Percentiles rank a stretch among this genome's conserved stretches.
Evolutionary conservation across 148 eudicot species (phyloP).

Genomic region (Cornus florida): DNA sequence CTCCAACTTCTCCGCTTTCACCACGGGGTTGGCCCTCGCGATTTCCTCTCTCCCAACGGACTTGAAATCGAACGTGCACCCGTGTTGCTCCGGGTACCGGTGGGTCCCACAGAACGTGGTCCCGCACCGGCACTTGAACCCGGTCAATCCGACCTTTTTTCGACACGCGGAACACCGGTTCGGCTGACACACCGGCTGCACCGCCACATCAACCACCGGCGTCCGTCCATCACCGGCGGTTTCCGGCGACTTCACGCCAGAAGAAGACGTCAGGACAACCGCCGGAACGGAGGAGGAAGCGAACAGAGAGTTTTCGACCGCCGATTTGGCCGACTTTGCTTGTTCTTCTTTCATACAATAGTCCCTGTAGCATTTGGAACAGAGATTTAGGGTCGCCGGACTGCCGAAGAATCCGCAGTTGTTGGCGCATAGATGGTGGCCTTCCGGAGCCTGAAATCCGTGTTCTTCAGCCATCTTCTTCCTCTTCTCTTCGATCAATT

Average conservation of each 20-base stretch:
- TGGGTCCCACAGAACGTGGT: slow-evolving; percentile 56
- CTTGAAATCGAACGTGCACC: slow-evolving; percentile 61
- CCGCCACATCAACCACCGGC: slow-evolving; percentile 6
- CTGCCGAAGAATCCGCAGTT: slow-evolving; percentile 74
- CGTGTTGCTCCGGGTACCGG: slow-evolving; percentile 67
- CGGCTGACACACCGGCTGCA: slow-evolving; percentile 19
- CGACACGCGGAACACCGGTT: slow-evolving; percentile 50
- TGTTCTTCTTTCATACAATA: slow-evolving; percentile 31
- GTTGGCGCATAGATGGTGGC: slow-evolving; percentile 56
- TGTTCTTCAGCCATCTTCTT: slow-evolving; percentile 57
- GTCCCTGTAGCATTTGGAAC: slow-evolving; percentile 62
- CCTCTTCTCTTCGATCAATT: too few species aligned
- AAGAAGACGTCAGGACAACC: not conserved
- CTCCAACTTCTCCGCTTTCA: slow-evolving; percentile 51
- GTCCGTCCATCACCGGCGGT: slow-evolving; percentile 1
- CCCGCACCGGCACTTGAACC: slow-evolving; percentile 66
- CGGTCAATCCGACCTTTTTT: slow-evolving; percentile 56
- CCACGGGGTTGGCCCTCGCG: slow-evolving; percentile 64
- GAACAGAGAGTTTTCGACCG: slow-evolving; percentile 29
- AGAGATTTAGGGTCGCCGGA: slow-evolving; percentile 53
- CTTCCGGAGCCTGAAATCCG: slow-evolving; percentile 49
- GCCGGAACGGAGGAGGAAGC: slow-evolving; percentile 10
- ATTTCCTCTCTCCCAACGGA: slow-evolving; percentile 52
- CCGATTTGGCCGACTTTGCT: slow-evolving; percentile 35
- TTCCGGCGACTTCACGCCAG: not conserved